Percentiles rank a stretch among this genome's conserved stretches.
Evolutionary conservation across 805 yeast species (phyloP).

Genomic region (Kurtzmaniella fragi): DNA sequence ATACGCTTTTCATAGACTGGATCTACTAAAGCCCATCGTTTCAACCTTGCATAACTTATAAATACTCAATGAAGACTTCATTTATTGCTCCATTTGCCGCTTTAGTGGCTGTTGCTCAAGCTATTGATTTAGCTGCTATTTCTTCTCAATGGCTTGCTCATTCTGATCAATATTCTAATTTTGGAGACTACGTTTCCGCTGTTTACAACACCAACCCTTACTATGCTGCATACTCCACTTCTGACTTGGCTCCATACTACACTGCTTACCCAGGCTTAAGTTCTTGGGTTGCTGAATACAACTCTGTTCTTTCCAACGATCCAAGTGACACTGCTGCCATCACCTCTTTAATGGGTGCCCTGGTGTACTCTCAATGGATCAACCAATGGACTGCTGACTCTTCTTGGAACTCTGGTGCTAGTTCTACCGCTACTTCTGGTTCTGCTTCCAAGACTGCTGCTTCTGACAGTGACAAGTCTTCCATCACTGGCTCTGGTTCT

Average conservation of each 20-base stretch:
- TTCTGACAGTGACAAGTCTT: neutral
- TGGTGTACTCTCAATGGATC: neutral
- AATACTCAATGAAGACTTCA: neutral
- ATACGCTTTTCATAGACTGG: too few species aligned
- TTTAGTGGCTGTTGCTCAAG: neutral
- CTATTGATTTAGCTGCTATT: neutral
- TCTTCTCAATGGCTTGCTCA: neutral
- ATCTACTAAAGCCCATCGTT: too few species aligned
- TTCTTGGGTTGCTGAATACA: neutral
- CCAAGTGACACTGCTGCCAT: neutral
- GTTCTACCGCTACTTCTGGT: neutral
- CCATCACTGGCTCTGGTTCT: neutral
- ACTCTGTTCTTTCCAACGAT: neutral
- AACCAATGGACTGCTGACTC: neutral
- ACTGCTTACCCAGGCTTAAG: neutral
- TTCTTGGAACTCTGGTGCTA: neutral
- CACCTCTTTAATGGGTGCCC: neutral
- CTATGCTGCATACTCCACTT: neutral
- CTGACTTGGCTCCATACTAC: neutral
- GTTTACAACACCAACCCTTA: neutral
- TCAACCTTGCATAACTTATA: too few species aligned
- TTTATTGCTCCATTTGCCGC: neutral
- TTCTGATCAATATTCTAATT: neutral
- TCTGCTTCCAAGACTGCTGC: neutral
- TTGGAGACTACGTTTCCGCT: neutral